These are phyloP conservation scores for Penstemon newberryi DNA, from an alignment of 257 asterid species.

Conservation along the genomic window DNA sequence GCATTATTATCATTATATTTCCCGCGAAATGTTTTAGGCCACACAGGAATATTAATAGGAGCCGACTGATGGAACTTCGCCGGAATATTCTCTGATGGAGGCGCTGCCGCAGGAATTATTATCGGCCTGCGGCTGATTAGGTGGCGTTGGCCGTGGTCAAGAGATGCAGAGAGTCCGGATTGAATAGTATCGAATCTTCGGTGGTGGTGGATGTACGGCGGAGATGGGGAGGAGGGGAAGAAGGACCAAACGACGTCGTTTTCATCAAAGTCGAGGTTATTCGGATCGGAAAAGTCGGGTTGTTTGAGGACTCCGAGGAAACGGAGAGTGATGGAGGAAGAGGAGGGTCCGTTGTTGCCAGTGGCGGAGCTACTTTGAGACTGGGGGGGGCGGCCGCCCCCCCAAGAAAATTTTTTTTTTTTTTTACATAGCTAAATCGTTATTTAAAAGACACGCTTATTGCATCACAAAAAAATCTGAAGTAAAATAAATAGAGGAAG, in stretches of 20 bases:
- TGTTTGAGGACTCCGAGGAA: slow-evolving; percentile 44
- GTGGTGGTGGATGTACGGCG: slow-evolving; percentile 38
- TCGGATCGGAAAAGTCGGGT: slow-evolving; percentile 35
- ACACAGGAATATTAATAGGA: slow-evolving; percentile 72
- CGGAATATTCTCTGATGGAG: slow-evolving; percentile 31
- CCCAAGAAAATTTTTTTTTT: no score
- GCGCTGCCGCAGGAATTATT: no score
- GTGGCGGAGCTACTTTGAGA: no score
- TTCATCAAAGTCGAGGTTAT: slow-evolving; percentile 69
- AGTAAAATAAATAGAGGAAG: no score
- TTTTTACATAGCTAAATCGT: no score
- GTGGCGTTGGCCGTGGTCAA: no score
- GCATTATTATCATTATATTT: neutral
- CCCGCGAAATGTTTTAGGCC: slow-evolving; percentile 46
- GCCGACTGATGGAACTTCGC: slow-evolving; percentile 67
- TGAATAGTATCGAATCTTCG: slow-evolving; percentile 37
- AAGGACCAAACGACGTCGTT: slow-evolving; percentile 83
- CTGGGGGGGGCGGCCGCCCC: no score
- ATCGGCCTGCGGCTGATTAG: no score
- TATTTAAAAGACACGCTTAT: no score
- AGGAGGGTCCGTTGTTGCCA: slow-evolving; percentile 29
- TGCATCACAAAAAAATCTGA: no score
- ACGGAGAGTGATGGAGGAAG: slow-evolving; percentile 52
- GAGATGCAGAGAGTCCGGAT: slow-evolving; percentile 12
- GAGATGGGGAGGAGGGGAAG: slow-evolving; percentile 43